Conservation (phyloP, 345 rosid species). For the Erodium maritimum region DNA sequence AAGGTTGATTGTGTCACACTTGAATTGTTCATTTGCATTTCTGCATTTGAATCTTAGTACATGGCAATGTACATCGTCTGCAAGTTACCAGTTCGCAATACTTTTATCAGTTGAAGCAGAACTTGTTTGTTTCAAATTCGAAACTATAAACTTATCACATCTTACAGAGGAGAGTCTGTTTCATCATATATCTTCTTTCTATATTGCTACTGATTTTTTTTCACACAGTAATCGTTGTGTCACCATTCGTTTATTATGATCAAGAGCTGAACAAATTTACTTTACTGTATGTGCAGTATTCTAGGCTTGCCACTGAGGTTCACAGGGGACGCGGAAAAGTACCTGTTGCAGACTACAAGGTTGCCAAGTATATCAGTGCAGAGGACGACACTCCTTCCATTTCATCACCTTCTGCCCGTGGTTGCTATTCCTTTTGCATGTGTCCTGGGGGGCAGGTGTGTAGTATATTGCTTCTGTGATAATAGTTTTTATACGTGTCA, state of each 20-base stretch:
- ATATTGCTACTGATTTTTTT: not conserved
- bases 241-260: not conserved
- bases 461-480: not conserved
- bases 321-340: conserved; percentile 76
- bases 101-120: not conserved
- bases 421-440: conserved; percentile 99
- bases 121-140: too few relatives aligned
- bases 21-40: not conserved
- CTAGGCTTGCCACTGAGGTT: conserved; percentile 58
- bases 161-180: not conserved
- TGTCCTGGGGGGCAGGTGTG: conserved; percentile 98
- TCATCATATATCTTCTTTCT: not conserved
- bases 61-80: not conserved
- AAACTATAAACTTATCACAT: not conserved
- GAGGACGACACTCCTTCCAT: conserved; percentile 19
- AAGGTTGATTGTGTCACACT: not conserved
- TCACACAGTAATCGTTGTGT: not conserved
- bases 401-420: conserved; percentile 24
- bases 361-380: conserved; percentile 45
- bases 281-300: conserved; percentile 41
- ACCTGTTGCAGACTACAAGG: conserved; percentile 91
- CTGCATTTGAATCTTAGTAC: not conserved
- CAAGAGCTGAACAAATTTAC: not conserved
- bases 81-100: not conserved
- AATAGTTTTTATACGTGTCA: too few relatives aligned